Evolutionary conservation across 805 yeast species (phyloP).

Genomic region (Lipomyces orientalis): DNA sequence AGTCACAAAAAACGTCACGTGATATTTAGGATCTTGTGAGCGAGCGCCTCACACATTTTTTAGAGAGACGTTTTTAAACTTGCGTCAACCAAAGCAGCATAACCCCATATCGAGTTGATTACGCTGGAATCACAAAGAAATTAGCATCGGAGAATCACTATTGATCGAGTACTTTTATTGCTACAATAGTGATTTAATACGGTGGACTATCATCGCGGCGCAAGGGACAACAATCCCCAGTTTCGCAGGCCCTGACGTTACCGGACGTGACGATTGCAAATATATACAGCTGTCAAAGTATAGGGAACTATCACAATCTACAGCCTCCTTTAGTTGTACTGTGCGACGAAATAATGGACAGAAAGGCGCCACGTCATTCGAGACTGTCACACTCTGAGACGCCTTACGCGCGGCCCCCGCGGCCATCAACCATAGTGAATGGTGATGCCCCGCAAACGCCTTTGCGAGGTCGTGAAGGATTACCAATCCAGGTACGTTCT

Average conservation of each 20-base stretch:
- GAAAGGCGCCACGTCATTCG: conserved; percentile 17
- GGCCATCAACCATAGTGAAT: not conserved
- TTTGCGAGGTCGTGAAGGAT: not conserved
- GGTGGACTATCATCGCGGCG: not conserved
- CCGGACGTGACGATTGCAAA: not conserved
- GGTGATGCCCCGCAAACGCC: conserved; percentile 13
- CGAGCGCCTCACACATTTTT: too few relatives aligned
- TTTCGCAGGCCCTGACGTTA: not conserved
- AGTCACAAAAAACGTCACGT: not conserved
- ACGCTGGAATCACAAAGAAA: not conserved
- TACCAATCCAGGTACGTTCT: conserved; percentile 15
- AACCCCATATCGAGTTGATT: not conserved
- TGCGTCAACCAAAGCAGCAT: too few relatives aligned
- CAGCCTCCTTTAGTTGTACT: not conserved
- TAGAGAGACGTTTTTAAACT: too few relatives aligned
- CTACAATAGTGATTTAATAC: not conserved
- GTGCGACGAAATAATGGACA: conserved; percentile 13
- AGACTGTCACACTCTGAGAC: conserved; percentile 5
- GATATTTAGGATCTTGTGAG: not conserved
- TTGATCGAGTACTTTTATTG: not conserved
- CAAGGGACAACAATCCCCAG: not conserved
- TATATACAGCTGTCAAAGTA: not conserved
- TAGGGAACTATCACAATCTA: not conserved
- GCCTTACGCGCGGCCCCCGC: conserved; percentile 21
- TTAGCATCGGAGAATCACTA: not conserved